These are phyloP conservation scores for Dioscorea cayenensis DNA, from an alignment of 116 monocot genomes.

Conservation along the genomic window DNA sequence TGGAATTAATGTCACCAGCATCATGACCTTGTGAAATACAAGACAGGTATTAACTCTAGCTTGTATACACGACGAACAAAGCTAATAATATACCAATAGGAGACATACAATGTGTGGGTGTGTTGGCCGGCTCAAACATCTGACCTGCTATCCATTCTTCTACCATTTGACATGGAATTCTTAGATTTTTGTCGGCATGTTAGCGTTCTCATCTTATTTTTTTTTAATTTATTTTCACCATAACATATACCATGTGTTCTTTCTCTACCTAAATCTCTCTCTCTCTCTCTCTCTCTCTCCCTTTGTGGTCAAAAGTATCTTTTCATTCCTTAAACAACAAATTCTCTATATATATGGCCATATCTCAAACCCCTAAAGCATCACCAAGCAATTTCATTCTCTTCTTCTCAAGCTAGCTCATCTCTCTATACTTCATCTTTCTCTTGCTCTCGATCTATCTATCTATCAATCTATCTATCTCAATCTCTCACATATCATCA, in stretches of 20 bases:
- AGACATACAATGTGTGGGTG: not conserved
- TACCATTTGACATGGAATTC: too few relatives aligned
- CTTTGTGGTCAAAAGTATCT: not conserved
- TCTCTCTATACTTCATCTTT: not conserved
- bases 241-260: too few relatives aligned
- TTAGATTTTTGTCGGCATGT: too few relatives aligned
- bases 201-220: too few relatives aligned
- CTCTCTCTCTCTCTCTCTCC: slow-evolving; percentile 5
- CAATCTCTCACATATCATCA: not conserved
- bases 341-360: not conserved
- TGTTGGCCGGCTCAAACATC: not conserved
- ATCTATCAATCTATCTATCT: not conserved
- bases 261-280: too few relatives aligned
- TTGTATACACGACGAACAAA: too few relatives aligned
- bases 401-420: not conserved
- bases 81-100: not conserved
- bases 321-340: not conserved
- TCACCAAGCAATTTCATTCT: slow-evolving; percentile 3
- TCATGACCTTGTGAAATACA: not conserved
- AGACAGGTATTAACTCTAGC: not conserved
- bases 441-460: not conserved
- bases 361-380: not conserved
- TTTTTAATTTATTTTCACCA: too few relatives aligned
- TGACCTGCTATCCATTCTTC: not conserved
- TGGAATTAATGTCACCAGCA: not conserved